phyloP scores from a whole-genome alignment of 1,284 basidiomycete genomes.

The Fomitopsis palustris region DNA sequence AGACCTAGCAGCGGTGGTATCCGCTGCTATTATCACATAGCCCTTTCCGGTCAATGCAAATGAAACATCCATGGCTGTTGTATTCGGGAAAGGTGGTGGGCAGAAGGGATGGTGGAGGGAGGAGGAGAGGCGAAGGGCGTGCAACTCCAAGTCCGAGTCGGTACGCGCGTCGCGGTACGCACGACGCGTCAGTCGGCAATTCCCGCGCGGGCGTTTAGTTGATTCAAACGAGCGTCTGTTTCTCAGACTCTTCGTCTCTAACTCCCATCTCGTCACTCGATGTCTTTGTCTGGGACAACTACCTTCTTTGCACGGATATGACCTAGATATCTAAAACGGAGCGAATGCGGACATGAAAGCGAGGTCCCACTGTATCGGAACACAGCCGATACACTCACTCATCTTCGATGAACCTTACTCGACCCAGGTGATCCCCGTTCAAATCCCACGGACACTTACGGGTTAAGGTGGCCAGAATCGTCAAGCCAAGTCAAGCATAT shows the following conservation, averaged over 20 bases:
- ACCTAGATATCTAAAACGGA: neutral
- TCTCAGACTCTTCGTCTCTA: neutral
- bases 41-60: slow-evolving; percentile 84
- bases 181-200: slow-evolving; percentile 8
- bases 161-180: slow-evolving; percentile 2
- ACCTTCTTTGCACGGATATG: no score
- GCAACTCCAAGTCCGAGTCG: neutral
- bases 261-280: neutral
- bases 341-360: no score
- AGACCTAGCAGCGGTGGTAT: slow-evolving; percentile 85
- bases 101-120: neutral
- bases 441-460: neutral
- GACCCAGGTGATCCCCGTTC: neutral
- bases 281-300: neutral
- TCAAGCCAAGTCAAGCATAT: neutral
- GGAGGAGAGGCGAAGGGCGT: neutral
- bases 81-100: slow-evolving; percentile 1
- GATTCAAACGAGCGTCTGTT: neutral
- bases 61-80: slow-evolving; percentile 62
- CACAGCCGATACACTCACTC: neutral
- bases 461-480: neutral
- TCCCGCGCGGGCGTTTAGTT: neutral
- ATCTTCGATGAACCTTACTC: neutral
- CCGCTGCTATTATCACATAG: slow-evolving; percentile 88
- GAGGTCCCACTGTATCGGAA: neutral